Conservation (phyloP, 306 rosid species). For the Purshia tridentata region DNA sequence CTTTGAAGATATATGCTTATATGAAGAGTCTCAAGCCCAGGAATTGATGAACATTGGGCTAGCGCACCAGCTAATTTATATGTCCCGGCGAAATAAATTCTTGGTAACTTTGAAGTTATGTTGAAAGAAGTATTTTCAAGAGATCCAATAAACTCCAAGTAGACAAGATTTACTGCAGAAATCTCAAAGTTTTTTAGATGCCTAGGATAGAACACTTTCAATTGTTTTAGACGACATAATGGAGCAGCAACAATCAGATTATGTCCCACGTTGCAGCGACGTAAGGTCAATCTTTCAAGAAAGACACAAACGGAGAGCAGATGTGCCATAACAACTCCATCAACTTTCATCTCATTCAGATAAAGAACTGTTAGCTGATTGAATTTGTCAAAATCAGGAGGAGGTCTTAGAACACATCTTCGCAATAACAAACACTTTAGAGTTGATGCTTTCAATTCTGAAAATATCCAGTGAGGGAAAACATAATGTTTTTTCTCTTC, state of each 20-base stretch:
- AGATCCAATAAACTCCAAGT: background rate
- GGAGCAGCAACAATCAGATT: background rate
- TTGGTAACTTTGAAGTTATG: background rate
- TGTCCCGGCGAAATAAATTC: background rate
- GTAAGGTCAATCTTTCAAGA: slow-evolving; percentile 7
- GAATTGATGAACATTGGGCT: background rate
- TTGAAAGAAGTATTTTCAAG: background rate
- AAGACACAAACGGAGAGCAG: background rate
- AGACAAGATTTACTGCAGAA: background rate
- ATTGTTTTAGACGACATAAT: background rate
- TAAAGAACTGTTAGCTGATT: background rate
- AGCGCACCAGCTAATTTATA: background rate
- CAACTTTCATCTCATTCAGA: background rate
- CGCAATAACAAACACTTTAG: background rate
- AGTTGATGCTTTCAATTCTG: background rate
- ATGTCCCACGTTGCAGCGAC: background rate
- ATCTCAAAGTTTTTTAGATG: background rate
- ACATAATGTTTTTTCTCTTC: no score
- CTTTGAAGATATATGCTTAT: no score
- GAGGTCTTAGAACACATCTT: background rate
- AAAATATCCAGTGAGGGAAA: background rate
- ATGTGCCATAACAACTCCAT: background rate
- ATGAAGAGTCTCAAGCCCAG: background rate
- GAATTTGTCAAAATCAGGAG: background rate
- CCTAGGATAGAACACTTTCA: background rate